Conservation (phyloP, 1,284 basidiomycete species). For the Cutaneotrichosporon sp. region DNA sequence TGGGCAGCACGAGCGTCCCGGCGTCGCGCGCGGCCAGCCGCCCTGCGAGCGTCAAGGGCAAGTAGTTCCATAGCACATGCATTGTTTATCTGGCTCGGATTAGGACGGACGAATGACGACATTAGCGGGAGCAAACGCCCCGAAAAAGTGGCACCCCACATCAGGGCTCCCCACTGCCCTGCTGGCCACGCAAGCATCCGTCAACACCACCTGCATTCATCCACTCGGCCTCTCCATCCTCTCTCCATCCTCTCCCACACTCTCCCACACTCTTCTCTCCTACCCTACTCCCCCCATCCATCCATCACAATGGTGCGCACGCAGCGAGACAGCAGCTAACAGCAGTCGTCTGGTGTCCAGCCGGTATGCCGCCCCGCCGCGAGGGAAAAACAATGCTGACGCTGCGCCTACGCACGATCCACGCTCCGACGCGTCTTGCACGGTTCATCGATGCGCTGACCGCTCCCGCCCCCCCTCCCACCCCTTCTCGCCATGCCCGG, state of each 20-base stretch:
- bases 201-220: not conserved
- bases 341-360: constrained; percentile 50
- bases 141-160: not conserved
- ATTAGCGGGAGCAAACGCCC: not conserved
- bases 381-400: not conserved
- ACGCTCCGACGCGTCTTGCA: not conserved
- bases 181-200: not conserved
- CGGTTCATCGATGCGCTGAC: not conserved
- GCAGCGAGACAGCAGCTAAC: not conserved
- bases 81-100: not conserved
- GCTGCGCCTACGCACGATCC: not conserved
- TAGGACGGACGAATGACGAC: not conserved
- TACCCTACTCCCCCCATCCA: too few species aligned
- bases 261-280: too few species aligned
- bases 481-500: not conserved
- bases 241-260: not conserved
- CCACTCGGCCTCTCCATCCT: too few species aligned
- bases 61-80: too few species aligned
- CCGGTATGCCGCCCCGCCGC: constrained; percentile 31
- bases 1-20: constrained; percentile 19
- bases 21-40: constrained; percentile 9
- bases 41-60: not conserved
- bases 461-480: not conserved
- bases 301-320: constrained; percentile 24
- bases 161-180: not conserved